Evolutionary conservation across 75 land plant species (phyloP).

Genomic region (Cupressus sempervirens): DNA sequence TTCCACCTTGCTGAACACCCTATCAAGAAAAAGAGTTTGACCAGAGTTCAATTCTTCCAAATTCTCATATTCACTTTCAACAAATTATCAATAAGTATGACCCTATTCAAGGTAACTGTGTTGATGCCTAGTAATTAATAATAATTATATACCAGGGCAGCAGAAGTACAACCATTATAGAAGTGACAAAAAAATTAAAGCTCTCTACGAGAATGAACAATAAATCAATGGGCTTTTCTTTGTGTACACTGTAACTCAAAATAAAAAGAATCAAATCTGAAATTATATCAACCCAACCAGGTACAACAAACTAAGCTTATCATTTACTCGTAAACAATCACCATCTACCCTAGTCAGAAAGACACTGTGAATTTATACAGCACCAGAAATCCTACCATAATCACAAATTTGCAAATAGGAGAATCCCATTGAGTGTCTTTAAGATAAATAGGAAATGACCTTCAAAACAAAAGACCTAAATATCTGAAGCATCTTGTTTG

Average conservation of each 20-base stretch:
- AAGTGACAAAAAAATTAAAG: background rate
- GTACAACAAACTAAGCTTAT: background rate
- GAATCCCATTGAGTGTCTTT: background rate
- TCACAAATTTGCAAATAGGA: background rate
- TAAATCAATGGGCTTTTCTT: background rate
- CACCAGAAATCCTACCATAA: background rate
- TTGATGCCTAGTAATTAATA: background rate
- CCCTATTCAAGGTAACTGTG: background rate
- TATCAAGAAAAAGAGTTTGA: conserved; percentile 15
- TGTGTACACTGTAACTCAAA: background rate
- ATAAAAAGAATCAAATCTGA: background rate
- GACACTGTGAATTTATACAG: background rate
- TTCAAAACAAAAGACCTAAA: background rate
- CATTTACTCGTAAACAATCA: background rate
- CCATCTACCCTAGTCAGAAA: background rate
- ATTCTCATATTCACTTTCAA: background rate
- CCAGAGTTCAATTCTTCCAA: conserved; percentile 7
- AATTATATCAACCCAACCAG: background rate
- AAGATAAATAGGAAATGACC: background rate
- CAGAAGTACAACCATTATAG: background rate
- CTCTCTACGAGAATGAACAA: background rate
- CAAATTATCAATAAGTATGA: background rate
- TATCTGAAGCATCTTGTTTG: background rate
- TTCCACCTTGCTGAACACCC: conserved; percentile 32
- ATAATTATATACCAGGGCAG: background rate